Conservation (phyloP, 768 basidiomycete species). For the Suillus brevipes region DNA sequence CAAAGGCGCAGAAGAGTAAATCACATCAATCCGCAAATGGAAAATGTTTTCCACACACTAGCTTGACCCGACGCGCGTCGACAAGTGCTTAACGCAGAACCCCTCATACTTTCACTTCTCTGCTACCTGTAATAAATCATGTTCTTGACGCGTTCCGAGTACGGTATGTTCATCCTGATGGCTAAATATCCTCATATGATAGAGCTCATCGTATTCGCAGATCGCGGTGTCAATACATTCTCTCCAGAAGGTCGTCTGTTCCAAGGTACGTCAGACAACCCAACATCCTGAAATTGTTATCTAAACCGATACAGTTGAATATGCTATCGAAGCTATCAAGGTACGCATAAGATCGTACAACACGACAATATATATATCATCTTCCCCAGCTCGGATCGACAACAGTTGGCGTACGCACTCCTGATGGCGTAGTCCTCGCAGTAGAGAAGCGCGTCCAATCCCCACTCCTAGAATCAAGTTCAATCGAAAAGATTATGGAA, state of each 20-base stretch:
- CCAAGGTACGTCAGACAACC: slow-evolving; percentile 65
- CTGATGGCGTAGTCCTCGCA: slow-evolving; percentile 87
- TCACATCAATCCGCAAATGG: slow-evolving; percentile 13
- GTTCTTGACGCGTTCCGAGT: slow-evolving; percentile 96
- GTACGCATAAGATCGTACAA: slow-evolving; percentile 38
- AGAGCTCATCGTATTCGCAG: slow-evolving; percentile 38
- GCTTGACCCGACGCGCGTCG: slow-evolving; percentile 33
- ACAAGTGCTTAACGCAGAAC: slow-evolving; percentile 28
- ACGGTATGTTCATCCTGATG: slow-evolving; percentile 50
- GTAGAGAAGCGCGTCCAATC: slow-evolving; percentile 99
- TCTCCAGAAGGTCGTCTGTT: slow-evolving; percentile 98
- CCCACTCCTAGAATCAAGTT: slow-evolving; percentile 89
- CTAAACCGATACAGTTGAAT: slow-evolving; percentile 70
- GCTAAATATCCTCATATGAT: background rate
- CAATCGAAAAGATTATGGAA: slow-evolving; percentile 99
- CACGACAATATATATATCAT: slow-evolving; percentile 3
- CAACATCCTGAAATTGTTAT: slow-evolving; percentile 14
- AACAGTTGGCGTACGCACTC: slow-evolving; percentile 92
- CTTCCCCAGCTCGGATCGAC: slow-evolving; percentile 86
- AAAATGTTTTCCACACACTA: slow-evolving; percentile 30
- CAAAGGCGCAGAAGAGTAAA: background rate
- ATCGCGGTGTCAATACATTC: slow-evolving; percentile 98
- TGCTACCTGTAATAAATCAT: slow-evolving; percentile 39
- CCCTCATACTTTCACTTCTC: slow-evolving; percentile 5
- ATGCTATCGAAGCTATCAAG: slow-evolving; percentile 99